Base-by-base conservation (phyloP, 768 basidiomycete species). In the Lactifluus piperatus region DNA sequence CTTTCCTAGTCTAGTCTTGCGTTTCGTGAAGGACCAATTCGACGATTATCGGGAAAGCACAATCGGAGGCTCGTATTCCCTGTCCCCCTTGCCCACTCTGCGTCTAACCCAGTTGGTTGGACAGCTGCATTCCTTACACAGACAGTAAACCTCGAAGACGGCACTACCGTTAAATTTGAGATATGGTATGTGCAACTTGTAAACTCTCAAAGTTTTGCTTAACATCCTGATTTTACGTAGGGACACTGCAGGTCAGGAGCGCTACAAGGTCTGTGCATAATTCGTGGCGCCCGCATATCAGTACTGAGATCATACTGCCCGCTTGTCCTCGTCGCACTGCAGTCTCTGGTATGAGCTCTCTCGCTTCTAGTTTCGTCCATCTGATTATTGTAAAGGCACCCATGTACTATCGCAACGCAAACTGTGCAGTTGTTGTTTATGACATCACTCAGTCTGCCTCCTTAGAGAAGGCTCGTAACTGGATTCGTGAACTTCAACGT, bases 91-190 rank as follows among this genome's bases (percentile, higher is more conserved):
- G 5, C 20, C 14, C 36, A 9, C 41, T 41, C 39, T 61, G 65
- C 54, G 65, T 67, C 66, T 68, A 66, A 58, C 65, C 63, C 54
- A 45, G 0, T 37, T 18, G 1, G 32, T 39, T 29, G 56, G 58
- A 57, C 67, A 92, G 95, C 95, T 60, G 95, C 95, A 36, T 99
- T 99, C 80, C 73, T 99, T 65, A 97, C 97, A n/a, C 95, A 98
- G 73, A 97, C 94, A 3, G 91, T 98, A 32, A 86, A 84, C 13
- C 80, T 97, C 41, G 88, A 94, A 50, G 88, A 94, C 70, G 84
- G 86, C 63, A 89, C 89, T 24, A 85, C 85, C 24, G 91, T 99
- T 69, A 98, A 98, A 79, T 98, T 99, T 70, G 95, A 97, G 77
- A 95, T 95, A 69, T 95, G 94, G 94, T 94, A 69, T 27, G 81